phyloP scores from a whole-genome alignment of 2,329 filamentous ascomycete species.

The Cladosporium phlei region DNA sequence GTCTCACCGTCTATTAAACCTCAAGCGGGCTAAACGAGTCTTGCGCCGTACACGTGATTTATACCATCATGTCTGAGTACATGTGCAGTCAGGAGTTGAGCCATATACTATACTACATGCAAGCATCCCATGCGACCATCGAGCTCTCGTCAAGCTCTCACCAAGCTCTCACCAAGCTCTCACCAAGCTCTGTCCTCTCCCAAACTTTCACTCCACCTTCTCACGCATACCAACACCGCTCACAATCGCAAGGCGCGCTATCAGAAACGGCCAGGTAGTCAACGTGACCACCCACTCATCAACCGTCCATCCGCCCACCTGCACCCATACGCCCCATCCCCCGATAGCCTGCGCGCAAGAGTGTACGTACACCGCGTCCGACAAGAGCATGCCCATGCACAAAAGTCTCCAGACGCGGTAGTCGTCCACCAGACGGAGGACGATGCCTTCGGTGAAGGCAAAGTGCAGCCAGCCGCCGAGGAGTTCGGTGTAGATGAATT shows the following conservation, averaged over 20 bases:
- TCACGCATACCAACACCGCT: slow-evolving; percentile 19
- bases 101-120: no score
- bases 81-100: no score
- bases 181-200: not conserved
- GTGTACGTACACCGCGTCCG: slow-evolving; percentile 24
- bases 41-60: no score
- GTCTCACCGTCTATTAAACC: no score
- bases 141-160: no score
- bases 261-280: slow-evolving; percentile 28
- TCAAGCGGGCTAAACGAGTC: no score
- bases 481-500: slow-evolving; percentile 28
- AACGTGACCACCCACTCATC: slow-evolving; percentile 26
- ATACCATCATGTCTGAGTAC: no score
- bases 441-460: slow-evolving; percentile 26
- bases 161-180: no score
- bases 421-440: slow-evolving; percentile 28
- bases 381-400: slow-evolving; percentile 26
- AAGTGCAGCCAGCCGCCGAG: slow-evolving; percentile 29
- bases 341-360: slow-evolving; percentile 27
- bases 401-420: slow-evolving; percentile 26
- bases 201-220: slow-evolving; percentile 17
- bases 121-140: not conserved
- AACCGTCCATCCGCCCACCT: slow-evolving; percentile 22
- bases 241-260: slow-evolving; percentile 25
- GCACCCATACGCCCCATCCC: slow-evolving; percentile 23